Base-by-base conservation (phyloP, 331 rosid genomes). In the Spiraea crenata region DNA sequence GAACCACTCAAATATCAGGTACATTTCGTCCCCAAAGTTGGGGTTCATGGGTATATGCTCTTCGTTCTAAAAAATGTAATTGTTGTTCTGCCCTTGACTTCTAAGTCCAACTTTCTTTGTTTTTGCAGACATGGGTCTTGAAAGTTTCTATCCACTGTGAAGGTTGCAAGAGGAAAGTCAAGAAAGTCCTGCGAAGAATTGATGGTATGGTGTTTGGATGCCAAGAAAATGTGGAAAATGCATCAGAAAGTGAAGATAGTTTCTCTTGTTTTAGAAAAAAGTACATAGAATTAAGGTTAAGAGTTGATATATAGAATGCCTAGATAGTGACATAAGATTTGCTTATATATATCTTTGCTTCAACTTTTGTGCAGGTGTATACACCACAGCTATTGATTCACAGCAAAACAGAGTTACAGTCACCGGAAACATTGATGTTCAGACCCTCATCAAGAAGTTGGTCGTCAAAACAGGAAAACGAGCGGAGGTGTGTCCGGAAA, bases 141-240 rank as follows among this genome's bases (percentile, higher is more conserved):
- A 90, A 81, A 79, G 92, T 90, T 70, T 85, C 89, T 69, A 90
- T 92, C 75, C 87, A 92, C 84, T 90, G 98, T 67, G 92, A 92
- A 69, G 98, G 98, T 65, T 92, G 98, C 84, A 85, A 86, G 60
- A 86, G 83, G 80, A 86, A 90, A 76, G 95, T 92, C 40, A 90
- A 85, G 88, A 92, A 90, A 81, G 86, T 85, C 74, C 90, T 92
- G 1, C 91, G 79, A 71, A 81, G 74, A 79, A 92, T 90, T 71
- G 96, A 89, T 40, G 98, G 98, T 92, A 90, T 57, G 49, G 45
- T 19, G 38, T 61, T 37, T 80, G 35, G 72, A 44, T 71, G 65
- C 57, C 19, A 3, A 65, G 76, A 61, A 71, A 49, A 49, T 74
- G 42, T 63, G 67, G 50, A 46, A 46, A 9, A 46, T 10, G 50